Evolutionary conservation across 345 rosid genomes (phyloP).

Genomic region (Corymbia maculata): DNA sequence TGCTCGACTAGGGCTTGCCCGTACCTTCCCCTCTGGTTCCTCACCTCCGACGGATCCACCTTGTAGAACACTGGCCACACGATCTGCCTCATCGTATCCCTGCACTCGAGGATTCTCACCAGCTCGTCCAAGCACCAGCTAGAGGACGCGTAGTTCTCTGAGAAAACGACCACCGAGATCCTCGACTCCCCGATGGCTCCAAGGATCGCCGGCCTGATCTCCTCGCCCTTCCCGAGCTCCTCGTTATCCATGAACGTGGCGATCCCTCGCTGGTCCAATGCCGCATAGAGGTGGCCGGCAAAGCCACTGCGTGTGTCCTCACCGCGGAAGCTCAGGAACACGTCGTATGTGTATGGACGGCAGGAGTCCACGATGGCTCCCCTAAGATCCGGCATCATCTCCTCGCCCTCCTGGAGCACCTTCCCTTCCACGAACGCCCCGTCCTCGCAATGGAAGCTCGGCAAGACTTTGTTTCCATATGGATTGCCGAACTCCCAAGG

Average conservation of each 20-base stretch:
- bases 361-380: background rate
- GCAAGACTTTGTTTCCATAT: background rate
- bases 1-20: background rate
- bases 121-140: conserved; percentile 17
- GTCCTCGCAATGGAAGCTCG: background rate
- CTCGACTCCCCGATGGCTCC: conserved; percentile 2
- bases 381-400: background rate
- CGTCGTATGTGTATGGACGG: background rate
- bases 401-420: background rate
- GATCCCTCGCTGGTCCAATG: background rate
- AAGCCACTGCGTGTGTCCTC: conserved; percentile 11
- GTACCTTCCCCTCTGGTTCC: background rate
- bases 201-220: background rate
- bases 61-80: conserved; percentile 10
- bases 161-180: conserved; percentile 2
- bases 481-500: background rate
- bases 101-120: conserved; percentile 1
- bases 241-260: background rate
- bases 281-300: background rate
- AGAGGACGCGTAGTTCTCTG: conserved; percentile 7
- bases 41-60: conserved; percentile 5
- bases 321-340: conserved; percentile 21
- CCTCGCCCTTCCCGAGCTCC: background rate
- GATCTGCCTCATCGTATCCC: background rate
- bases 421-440: background rate